Evolutionary conservation across 2,329 filamentous ascomycete genomes (phyloP), one percentile per base, ranked within the genome.

Genomic region (Bipolaris oryzae): DNA sequence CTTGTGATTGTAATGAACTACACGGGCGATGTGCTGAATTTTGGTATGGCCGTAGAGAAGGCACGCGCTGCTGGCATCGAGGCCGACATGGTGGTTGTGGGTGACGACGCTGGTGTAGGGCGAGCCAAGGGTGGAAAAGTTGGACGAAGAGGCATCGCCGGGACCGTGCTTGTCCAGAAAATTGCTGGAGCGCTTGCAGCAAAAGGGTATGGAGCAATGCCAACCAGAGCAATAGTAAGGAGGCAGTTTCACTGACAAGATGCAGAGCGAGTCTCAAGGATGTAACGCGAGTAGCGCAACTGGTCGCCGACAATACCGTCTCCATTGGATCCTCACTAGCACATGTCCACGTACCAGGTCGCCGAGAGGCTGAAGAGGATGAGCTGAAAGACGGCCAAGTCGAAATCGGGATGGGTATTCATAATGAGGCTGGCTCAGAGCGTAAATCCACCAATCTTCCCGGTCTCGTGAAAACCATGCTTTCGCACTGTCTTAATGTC

Each of bases 1-100:
- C 76, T 97, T 38, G 89, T 96, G n/a, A 88, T 93, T 5, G 90
- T 96, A 28, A 96, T 96, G 91, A 97, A 97, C 76, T 96, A 96
- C 77, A 96, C 92, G 31, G 80, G 80, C 2, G 80, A 82, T 59
- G 75, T 96, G 51, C 83, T 97, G 65, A 96, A 96, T 78, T 97
- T 97, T 73, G 93, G 92, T 53, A 89, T 97, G 84, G 93, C 89
- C 0, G 91, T 95, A 7, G 94, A 97, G 77, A 96, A 96, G 80
- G 92, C 92, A 15, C 88, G 89, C 56, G 92, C 92, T 1, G 85
- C 87, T 0, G 93, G 92, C 0, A 77, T 92, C 21, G 79, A 87
- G 16, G 90, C 91, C 0, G 90, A 96, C 74, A 96, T 97, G 89
- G 87, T 96, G 9, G 89, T 96, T 7, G 91, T 97, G 7, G 92